Evolutionary conservation across 2,329 filamentous ascomycete genomes (phyloP), one percentile per base, ranked within the genome.

Genomic region (Penicillium italicum): DNA sequence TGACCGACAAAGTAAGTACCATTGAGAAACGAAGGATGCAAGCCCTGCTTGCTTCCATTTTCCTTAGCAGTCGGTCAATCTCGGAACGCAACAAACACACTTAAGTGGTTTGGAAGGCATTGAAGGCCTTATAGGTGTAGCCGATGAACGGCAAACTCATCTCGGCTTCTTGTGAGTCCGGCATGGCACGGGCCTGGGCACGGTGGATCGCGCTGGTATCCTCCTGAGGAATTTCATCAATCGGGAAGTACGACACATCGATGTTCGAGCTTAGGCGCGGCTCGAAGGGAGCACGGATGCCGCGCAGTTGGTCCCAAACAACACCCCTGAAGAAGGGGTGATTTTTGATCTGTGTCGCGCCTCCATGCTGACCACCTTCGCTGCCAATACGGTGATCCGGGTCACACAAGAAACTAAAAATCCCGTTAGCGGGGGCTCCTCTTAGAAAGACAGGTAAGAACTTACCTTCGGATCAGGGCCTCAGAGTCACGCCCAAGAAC

Each of bases 221-320:
- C 53, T 91, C 93, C 79, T 97, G 93, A 67, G 96, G 91, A 70
- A 99, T 97, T 76, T 99, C 94, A 71, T 99, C 94, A 50, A 91
- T 97, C 10, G 94, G 94, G 85, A 99, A 99, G 80, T 99, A 97
- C 44, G 92, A 93, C 20, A 94, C 96, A 72, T 99, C 94, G 67
- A 96, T 89, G 74, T 94, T 94, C 60, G 91, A 96, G 58, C 89
- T 89, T 62, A 99, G 81, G 69, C 91, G 91, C 3, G 94, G 94
- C 78, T 97, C 93, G 72, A 99, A 99, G 0, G 94, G 94, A 56
- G 94, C 94, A 36, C 92, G 88, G 69, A 99, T 97, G 58, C 88
- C 87, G 62, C 94, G 90, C 63, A 99, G 82, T 66, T 89, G 90
- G 63, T 97, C 91, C 81, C 96, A 99, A 64, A 96, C 89, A 28